Conservation (phyloP, 1,284 basidiomycete species). For the Apiotrichum akiyoshidainum region DNA sequence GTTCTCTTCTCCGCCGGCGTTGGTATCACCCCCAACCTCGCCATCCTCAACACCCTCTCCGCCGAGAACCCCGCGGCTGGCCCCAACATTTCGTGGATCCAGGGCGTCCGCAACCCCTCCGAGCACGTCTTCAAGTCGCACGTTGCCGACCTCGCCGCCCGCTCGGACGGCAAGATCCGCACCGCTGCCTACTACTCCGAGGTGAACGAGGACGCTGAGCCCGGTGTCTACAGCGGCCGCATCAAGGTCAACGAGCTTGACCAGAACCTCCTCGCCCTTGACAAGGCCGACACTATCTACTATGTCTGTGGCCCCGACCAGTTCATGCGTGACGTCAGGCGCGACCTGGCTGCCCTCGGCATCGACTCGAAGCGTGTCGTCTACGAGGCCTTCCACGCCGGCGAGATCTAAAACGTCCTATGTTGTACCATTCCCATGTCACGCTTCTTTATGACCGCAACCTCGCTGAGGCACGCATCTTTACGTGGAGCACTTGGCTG, state of each 20-base stretch:
- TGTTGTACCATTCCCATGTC: no score
- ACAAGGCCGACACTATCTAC: constrained; percentile 27
- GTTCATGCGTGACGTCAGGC: constrained; percentile 29
- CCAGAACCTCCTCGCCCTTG: constrained; percentile 23
- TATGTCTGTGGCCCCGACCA: constrained; percentile 35
- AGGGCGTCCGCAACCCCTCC: constrained; percentile 12
- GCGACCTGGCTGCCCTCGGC: constrained; percentile 22
- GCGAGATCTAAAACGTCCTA: constrained; percentile 12
- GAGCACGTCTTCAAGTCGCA: constrained; percentile 23
- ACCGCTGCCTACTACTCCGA: constrained; percentile 26
- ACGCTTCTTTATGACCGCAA: no score
- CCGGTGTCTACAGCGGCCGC: constrained; percentile 14
- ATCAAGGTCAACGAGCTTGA: constrained; percentile 20
- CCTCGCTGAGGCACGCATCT: no score
- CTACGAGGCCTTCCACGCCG: constrained; percentile 35
- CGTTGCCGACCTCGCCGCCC: constrained; percentile 17
- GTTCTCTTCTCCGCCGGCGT: constrained; percentile 42
- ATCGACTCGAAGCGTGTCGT: constrained; percentile 28
- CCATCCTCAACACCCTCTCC: constrained; percentile 35
- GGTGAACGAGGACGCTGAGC: background rate
- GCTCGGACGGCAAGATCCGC: constrained; percentile 23
- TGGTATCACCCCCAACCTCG: constrained; percentile 38
- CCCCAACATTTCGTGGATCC: constrained; percentile 25
- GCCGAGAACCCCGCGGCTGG: constrained; percentile 4
- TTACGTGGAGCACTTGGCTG: no score